Percentiles rank a stretch among this genome's conserved stretches.
phyloP scores from a whole-genome alignment of 805 yeast genomes.

The Hanseniaspora clermontiae region DNA sequence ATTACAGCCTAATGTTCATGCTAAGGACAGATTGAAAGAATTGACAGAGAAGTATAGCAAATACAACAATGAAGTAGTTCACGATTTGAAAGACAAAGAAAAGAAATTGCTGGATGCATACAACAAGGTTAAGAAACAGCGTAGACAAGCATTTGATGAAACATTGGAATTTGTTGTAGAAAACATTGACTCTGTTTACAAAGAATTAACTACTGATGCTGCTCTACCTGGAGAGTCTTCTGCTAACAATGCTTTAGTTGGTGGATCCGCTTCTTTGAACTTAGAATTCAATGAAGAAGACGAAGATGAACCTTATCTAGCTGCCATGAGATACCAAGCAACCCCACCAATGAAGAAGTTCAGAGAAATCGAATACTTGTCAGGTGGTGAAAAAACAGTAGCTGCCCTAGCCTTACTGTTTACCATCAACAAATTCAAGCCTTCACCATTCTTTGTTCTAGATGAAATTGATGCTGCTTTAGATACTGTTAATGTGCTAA shows the following conservation, averaged over 20 bases:
- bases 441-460: conserved; percentile 88
- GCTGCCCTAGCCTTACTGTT: conserved; percentile 89
- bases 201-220: conserved; percentile 60
- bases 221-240: conserved; percentile 31
- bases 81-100: conserved; percentile 47
- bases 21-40: conserved; percentile 60
- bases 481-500: conserved; percentile 75
- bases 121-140: conserved; percentile 42
- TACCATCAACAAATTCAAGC: conserved; percentile 80
- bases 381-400: conserved; percentile 94
- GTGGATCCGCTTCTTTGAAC: conserved; percentile 86
- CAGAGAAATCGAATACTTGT: conserved; percentile 78
- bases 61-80: conserved; percentile 50
- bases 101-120: conserved; percentile 42
- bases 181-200: conserved; percentile 63
- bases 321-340: conserved; percentile 80
- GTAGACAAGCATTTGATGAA: conserved; percentile 51
- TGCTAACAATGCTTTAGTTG: conserved; percentile 36
- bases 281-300: conserved; percentile 42
- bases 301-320: conserved; percentile 75
- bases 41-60: conserved; percentile 48
- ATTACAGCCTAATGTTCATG: conserved; percentile 71
- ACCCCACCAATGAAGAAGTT: conserved; percentile 94
- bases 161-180: conserved; percentile 69
- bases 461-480: conserved; percentile 98